Conservation (phyloP, 2,329 filamentous ascomycete species). For the Pseudogymnoascus sp. region DNA sequence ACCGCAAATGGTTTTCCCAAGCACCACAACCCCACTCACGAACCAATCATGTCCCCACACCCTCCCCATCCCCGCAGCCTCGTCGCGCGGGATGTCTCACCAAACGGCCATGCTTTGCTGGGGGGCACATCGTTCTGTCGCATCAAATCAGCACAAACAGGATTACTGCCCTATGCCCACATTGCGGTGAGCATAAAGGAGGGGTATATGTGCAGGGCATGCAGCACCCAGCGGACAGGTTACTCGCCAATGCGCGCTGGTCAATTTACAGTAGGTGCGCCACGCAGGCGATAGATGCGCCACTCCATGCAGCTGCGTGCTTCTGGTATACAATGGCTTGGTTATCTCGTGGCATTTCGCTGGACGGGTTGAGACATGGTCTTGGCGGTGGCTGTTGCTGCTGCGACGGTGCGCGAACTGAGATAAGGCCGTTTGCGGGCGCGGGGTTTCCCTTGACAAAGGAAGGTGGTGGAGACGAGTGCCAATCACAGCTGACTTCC, state of each 20-base stretch:
- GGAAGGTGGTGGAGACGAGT: neutral
- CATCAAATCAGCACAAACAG: constrained; percentile 1
- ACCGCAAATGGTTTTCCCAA: neutral
- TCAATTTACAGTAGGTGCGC: neutral
- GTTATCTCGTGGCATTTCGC: neutral
- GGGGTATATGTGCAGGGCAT: constrained; percentile 1
- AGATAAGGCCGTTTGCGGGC: constrained; percentile 4
- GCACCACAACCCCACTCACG: neutral
- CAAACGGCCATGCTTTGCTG: neutral
- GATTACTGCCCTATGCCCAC: neutral
- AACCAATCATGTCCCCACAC: neutral
- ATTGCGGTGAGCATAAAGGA: constrained; percentile 5
- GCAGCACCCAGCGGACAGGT: constrained; percentile 1
- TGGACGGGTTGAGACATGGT: neutral
- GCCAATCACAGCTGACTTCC: constrained; percentile 1
- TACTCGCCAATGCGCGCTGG: neutral
- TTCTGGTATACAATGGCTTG: neutral
- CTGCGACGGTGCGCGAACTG: neutral
- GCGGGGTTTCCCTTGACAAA: neutral
- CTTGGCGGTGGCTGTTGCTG: neutral
- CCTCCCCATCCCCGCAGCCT: neutral
- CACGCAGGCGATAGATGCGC: neutral
- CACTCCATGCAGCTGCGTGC: neutral
- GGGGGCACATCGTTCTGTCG: neutral
- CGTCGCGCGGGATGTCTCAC: neutral